Percentiles rank a stretch among this genome's conserved stretches.
Conservation (phyloP, 768 basidiomycete species). For the Cystobasidium onofrii region DNA sequence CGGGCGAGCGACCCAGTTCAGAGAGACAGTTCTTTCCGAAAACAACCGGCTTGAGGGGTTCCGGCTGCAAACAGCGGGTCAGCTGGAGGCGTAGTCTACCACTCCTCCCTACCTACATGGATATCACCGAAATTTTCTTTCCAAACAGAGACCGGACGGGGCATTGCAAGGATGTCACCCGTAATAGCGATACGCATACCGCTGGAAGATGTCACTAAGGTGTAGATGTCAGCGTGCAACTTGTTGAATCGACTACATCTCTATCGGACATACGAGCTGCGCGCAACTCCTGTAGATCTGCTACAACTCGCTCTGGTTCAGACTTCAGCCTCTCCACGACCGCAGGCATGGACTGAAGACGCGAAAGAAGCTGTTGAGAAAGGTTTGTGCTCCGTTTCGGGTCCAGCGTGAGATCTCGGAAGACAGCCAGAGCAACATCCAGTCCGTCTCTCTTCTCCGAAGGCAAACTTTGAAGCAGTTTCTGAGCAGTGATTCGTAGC, state of each 20-base stretch:
- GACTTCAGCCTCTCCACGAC: slow-evolving; percentile 65
- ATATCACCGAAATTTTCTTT: slow-evolving; percentile 60
- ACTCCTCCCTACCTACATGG: slow-evolving; percentile 52
- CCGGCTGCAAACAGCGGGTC: neutral
- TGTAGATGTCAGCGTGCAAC: no score
- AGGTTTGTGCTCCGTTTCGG: slow-evolving; percentile 53
- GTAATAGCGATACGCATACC: slow-evolving; percentile 80
- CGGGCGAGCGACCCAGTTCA: slow-evolving; percentile 62
- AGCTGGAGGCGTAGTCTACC: neutral
- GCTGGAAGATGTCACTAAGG: slow-evolving; percentile 75
- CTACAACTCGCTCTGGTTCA: slow-evolving; percentile 61
- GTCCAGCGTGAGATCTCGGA: slow-evolving; percentile 59
- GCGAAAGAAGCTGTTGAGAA: slow-evolving; percentile 56
- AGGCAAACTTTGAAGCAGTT: slow-evolving; percentile 80
- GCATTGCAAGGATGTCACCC: slow-evolving; percentile 68
- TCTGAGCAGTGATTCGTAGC: slow-evolving; percentile 72
- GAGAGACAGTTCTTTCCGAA: slow-evolving; percentile 63
- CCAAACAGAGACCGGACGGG: slow-evolving; percentile 67
- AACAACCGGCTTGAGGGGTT: slow-evolving; percentile 59
- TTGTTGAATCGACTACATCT: no score
- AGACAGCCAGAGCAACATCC: slow-evolving; percentile 66
- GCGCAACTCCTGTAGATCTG: slow-evolving; percentile 67
- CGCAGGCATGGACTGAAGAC: slow-evolving; percentile 69
- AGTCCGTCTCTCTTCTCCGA: slow-evolving; percentile 82
- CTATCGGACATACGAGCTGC: slow-evolving; percentile 57